Conservation (phyloP, 148 eudicot species). For the Nyssa sinensis region DNA sequence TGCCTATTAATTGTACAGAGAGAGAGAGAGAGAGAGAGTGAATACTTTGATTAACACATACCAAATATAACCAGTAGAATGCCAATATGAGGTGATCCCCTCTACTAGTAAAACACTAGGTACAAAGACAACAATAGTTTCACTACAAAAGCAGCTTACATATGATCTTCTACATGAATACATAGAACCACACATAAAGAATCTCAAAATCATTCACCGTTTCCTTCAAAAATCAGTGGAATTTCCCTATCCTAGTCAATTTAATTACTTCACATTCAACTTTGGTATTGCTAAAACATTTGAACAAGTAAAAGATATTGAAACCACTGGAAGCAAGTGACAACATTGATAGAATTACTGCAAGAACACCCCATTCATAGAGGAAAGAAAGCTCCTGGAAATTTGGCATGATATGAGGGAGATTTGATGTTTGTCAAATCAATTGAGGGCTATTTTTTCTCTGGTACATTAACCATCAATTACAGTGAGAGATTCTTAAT, state of each 20-base stretch:
- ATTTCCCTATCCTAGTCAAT: neutral
- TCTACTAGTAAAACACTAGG: neutral
- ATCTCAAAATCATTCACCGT: neutral
- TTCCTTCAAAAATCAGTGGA: neutral
- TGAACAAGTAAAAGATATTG: neutral
- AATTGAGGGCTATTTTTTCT: too few relatives aligned
- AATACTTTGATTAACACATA: neutral
- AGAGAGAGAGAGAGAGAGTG: too few relatives aligned
- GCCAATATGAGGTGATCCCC: neutral
- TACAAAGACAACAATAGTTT: neutral
- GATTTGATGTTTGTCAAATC: too few relatives aligned
- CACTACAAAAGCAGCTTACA: neutral
- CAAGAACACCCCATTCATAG: too few relatives aligned
- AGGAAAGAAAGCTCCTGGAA: too few relatives aligned
- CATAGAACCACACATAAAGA: neutral
- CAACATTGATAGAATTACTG: neutral
- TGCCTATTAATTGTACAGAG: constrained; percentile 40
- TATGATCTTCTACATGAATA: neutral
- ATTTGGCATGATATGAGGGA: too few relatives aligned
- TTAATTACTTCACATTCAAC: neutral
- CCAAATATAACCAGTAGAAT: neutral
- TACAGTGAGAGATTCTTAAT: too few relatives aligned
- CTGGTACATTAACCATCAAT: too few relatives aligned
- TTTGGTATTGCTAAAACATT: neutral
- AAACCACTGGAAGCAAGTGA: neutral